These are phyloP conservation scores for Monilinia polystroma DNA, from an alignment of 2,329 filamentous ascomycete species.

Conservation along the genomic window DNA sequence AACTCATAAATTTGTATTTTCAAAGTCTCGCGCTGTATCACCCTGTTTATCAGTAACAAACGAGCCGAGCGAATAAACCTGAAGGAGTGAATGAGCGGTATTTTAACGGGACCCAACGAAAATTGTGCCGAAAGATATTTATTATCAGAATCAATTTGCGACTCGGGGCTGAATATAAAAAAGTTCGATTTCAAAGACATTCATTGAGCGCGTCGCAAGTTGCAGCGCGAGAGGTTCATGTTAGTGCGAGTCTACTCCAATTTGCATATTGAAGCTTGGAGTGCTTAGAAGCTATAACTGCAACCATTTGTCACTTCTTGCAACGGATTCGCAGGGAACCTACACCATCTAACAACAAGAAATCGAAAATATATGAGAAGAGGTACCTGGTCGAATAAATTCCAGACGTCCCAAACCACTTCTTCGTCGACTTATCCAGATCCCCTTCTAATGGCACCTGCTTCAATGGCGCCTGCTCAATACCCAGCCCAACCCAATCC, in stretches of 20 bases:
- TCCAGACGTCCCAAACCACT: neutral
- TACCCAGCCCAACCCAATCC: slow-evolving; percentile 17
- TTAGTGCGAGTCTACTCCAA: neutral
- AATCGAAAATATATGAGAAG: neutral
- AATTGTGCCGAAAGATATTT: neutral
- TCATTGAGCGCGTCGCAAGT: slow-evolving; percentile 6
- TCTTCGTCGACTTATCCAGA: neutral
- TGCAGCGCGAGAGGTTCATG: slow-evolving; percentile 1
- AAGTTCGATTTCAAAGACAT: slow-evolving; percentile 8
- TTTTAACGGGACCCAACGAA: neutral
- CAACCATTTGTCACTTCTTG: slow-evolving; percentile 13
- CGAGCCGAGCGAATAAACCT: neutral
- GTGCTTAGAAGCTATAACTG: slow-evolving; percentile 9
- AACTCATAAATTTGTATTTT: neutral
- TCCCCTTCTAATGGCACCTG: slow-evolving; percentile 4
- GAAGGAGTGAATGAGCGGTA: neutral
- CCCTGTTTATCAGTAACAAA: neutral
- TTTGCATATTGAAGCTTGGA: slow-evolving; percentile 2
- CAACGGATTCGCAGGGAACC: neutral
- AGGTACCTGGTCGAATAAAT: neutral
- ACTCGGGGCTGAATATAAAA: neutral
- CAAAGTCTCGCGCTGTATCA: neutral
- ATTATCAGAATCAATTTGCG: slow-evolving; percentile 9
- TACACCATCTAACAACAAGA: neutral
- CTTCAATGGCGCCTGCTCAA: slow-evolving; percentile 32